These are phyloP conservation scores for Diphasiastrum complanatum DNA, from an alignment of 83 land plant genomes.

Conservation along the genomic window DNA sequence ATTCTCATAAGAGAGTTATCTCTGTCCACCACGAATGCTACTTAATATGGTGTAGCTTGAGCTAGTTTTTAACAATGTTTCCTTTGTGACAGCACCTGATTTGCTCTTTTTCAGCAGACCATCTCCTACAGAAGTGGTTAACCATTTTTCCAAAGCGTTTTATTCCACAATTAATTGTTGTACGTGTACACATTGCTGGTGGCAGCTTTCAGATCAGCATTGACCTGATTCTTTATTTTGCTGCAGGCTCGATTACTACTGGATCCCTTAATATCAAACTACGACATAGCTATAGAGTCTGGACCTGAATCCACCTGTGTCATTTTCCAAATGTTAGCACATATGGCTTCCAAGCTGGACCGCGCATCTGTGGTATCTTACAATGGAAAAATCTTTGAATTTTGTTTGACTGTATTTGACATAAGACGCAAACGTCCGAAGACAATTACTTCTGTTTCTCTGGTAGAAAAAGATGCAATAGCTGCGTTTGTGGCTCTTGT, in stretches of 20 bases:
- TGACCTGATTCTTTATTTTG: slow-evolving; percentile 1
- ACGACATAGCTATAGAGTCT: slow-evolving; percentile 40
- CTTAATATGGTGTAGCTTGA: too few species aligned
- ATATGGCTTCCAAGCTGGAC: slow-evolving; percentile 51
- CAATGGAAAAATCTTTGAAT: slow-evolving; percentile 51
- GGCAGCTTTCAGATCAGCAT: not conserved
- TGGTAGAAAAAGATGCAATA: slow-evolving; percentile 55
- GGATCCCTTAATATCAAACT: slow-evolving; percentile 50
- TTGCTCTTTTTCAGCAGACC: too few species aligned
- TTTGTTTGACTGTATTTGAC: slow-evolving; percentile 64
- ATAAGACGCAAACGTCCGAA: slow-evolving; percentile 58
- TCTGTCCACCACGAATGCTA: too few species aligned
- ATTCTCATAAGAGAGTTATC: too few species aligned
- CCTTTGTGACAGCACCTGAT: too few species aligned
- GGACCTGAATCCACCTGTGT: slow-evolving; percentile 49
- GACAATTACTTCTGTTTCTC: slow-evolving; percentile 37
- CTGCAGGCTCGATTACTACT: slow-evolving; percentile 72
- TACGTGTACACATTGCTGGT: not conserved
- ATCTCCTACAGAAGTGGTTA: too few species aligned
- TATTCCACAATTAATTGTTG: not conserved
- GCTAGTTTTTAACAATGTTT: too few species aligned
- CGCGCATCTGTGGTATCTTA: slow-evolving; percentile 52
- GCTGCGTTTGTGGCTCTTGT: slow-evolving; percentile 48
- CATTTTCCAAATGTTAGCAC: slow-evolving; percentile 53
- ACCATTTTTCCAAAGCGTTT: not conserved